Evolutionary conservation across 805 yeast species (phyloP), one percentile per base, ranked within the genome.

Genomic region (Cephaloascus fragrans): DNA sequence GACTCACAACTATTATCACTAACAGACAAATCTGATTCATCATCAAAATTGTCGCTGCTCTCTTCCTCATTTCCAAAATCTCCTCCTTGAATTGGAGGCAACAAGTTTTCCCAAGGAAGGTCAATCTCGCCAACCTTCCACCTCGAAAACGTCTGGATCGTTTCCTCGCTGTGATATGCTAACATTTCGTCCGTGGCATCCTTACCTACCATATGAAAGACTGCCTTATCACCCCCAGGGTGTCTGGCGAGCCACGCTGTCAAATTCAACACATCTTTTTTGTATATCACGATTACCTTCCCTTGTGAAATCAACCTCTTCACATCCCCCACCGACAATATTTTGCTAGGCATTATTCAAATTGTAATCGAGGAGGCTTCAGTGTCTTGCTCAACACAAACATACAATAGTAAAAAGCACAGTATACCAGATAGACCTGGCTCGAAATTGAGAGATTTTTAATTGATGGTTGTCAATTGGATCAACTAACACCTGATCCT

Each of bases 121-220:
- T 78, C 76, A 4, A 86, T 75, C 10, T 49, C 53, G 1, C 96
- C 96, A 12, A 87, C 69, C 40, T 62, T 71, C 73, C 73, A 88
- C 32, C 58, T 67, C n/a, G 53, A 50, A 55, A 84, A 81, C 0
- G 58, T 56, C 3, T 43, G 36, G 6, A 71, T 60, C 0, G 93
- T 73, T 37, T 75, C 82, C 10, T 68, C 75, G 34, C 73, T 56
- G 53, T 87, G 96, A 50, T 85, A 87, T 6, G 89, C 88, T 39
- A 78, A 73, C 84, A 87, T 86, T 55, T 88, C 96, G 54, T 86
- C 95, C 0, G 93, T 80, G 17, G 95, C 95, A 58, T 87, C 95
- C 41, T 90, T 62, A 2, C 96, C 96, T 3, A 87, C 74, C 81
- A 87, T 69, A 57, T 88, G 96, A 48, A 66, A 67, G 4, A 88